A percentile compares a stretch with the other conserved stretches of the same genome.
Evolutionary conservation across 225 moss, liverwort and hornwort genomes (phyloP).

Genomic region (Pleurozium schreberi): DNA sequence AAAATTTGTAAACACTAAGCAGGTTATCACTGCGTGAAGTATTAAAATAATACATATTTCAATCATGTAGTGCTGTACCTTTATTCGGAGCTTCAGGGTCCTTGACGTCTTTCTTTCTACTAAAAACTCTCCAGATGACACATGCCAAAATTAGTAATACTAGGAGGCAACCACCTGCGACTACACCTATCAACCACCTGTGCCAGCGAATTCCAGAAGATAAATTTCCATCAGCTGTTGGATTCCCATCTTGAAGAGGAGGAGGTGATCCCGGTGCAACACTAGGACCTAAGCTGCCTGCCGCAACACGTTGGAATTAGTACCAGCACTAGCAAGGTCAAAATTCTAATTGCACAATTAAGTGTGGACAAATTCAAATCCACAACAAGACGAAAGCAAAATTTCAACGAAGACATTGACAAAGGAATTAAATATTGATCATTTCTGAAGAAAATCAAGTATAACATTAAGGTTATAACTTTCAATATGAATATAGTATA

Average conservation of each 20-base stretch:
- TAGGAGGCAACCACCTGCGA: constrained; percentile 45
- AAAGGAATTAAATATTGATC: neutral
- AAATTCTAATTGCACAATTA: neutral
- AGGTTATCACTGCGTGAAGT: neutral
- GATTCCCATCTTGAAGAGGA: constrained; percentile 19
- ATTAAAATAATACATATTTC: neutral
- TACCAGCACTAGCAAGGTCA: neutral
- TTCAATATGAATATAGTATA: neutral
- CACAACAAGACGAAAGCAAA: neutral
- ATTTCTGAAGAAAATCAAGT: neutral
- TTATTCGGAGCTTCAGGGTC: constrained; percentile 49
- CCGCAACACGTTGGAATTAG: constrained; percentile 11
- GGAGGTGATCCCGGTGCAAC: constrained; percentile 13
- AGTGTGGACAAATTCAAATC: neutral
- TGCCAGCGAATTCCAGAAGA: constrained; percentile 31
- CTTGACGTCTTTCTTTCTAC: constrained; percentile 23
- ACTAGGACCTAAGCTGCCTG: constrained; percentile 21
- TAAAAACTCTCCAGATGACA: constrained; percentile 42
- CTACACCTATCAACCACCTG: constrained; percentile 59
- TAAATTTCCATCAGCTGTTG: constrained; percentile 10
- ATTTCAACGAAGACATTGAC: neutral
- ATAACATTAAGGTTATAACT: neutral
- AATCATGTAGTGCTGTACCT: constrained; percentile 23
- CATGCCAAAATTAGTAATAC: constrained; percentile 40
- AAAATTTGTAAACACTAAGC: neutral